Conservation (phyloP, 306 rosid species). For the Citrullus mucosospermus region DNA sequence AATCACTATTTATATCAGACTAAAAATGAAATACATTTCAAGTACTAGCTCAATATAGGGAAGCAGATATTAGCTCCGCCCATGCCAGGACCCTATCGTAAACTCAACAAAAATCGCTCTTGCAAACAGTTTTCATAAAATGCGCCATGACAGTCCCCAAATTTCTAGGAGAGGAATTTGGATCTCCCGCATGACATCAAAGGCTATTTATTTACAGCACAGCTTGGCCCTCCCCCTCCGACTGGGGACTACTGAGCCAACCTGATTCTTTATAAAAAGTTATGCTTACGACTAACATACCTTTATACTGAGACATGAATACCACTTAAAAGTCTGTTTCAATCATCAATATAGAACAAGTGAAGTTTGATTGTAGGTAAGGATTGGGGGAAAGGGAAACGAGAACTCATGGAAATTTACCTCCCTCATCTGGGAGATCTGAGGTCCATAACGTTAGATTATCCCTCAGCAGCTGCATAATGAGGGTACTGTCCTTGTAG, state of each 20-base stretch:
- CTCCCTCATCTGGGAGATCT: constrained; percentile 56
- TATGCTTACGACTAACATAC: neutral
- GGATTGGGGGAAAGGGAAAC: neutral
- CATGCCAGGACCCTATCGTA: neutral
- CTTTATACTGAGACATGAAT: neutral
- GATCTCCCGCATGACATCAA: neutral
- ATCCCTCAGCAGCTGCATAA: constrained; percentile 47
- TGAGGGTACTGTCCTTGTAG: constrained; percentile 31
- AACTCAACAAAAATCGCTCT: neutral
- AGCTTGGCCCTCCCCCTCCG: neutral
- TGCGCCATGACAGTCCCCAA: neutral
- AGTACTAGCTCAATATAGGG: neutral
- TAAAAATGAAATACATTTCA: neutral
- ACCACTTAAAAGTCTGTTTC: neutral
- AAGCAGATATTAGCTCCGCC: neutral
- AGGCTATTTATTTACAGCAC: neutral
- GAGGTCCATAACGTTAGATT: constrained; percentile 68
- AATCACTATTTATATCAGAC: neutral
- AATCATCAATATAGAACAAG: neutral
- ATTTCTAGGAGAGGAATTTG: neutral
- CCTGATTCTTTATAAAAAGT: neutral
- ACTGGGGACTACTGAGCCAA: neutral
- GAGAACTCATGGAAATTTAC: constrained; percentile 14
- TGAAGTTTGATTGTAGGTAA: neutral
- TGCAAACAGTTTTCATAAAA: neutral